These are phyloP conservation scores for Scleroderma citrinum DNA, from an alignment of 768 basidiomycete genomes.

Conservation along the genomic window DNA sequence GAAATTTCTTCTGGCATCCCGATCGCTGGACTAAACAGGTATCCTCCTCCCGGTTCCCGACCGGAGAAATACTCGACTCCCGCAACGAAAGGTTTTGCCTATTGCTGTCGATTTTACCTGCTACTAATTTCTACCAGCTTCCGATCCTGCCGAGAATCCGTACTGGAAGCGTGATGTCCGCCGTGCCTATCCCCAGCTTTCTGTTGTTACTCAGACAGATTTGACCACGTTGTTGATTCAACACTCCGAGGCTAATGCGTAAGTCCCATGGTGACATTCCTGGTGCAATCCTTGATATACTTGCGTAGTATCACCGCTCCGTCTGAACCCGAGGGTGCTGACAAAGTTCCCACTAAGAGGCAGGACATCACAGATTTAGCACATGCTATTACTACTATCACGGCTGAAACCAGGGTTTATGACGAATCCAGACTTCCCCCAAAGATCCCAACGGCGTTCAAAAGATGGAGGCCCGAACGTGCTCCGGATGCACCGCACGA, in stretches of 20 bases:
- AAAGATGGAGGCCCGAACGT: conserved; percentile 67
- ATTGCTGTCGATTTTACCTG: conserved; percentile 1
- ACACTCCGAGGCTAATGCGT: conserved; percentile 64
- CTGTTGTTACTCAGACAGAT: conserved; percentile 80
- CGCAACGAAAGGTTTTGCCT: conserved; percentile 71
- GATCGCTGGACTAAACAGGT: conserved; percentile 62
- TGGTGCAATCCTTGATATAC: conserved; percentile 4
- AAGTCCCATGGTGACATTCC: conserved; percentile 27
- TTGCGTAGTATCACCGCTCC: conserved; percentile 50
- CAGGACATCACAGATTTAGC: conserved; percentile 54
- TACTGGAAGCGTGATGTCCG: conserved; percentile 97
- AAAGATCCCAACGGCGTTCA: conserved; percentile 56
- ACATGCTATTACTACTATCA: conserved; percentile 64
- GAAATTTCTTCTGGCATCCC: conserved; percentile 90
- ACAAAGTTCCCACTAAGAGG: conserved; percentile 41
- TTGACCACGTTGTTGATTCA: conserved; percentile 77
- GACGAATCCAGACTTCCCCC: conserved; percentile 68
- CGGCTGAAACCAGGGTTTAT: conserved; percentile 51
- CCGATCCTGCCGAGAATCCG: conserved; percentile 82
- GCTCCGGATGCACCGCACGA: conserved; percentile 81
- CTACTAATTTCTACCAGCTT: conserved; percentile 44
- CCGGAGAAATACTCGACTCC: conserved; percentile 84
- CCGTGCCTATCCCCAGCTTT: conserved; percentile 87
- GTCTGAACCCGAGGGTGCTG: conserved; percentile 29
- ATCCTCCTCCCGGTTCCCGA: conserved; percentile 84